Conservation (phyloP, 1,284 basidiomycete genomes). For the Porodaedalea pini region DNA sequence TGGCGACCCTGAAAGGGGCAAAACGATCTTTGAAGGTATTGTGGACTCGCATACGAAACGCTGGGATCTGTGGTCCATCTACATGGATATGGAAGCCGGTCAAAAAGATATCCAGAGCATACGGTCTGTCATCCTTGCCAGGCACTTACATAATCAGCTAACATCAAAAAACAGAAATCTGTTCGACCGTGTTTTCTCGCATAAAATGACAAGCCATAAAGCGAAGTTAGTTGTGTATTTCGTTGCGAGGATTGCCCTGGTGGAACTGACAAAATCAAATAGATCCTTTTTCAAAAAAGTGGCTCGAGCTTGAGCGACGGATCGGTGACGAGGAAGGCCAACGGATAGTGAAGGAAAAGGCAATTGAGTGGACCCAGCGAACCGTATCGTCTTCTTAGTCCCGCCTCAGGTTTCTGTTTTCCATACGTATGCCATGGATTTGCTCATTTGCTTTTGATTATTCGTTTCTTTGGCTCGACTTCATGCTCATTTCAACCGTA, state of each 20-base stretch:
- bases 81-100: constrained; percentile 92
- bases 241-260: neutral
- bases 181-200: constrained; percentile 77
- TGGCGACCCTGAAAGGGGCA: constrained; percentile 91
- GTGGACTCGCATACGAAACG: constrained; percentile 92
- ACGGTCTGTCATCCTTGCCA: constrained; percentile 42
- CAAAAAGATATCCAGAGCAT: constrained; percentile 75
- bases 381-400: constrained; percentile 29
- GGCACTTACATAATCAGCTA: constrained; percentile 13
- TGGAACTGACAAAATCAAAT: constrained; percentile 24
- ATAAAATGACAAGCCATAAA: constrained; percentile 92
- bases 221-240: constrained; percentile 65
- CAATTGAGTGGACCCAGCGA: constrained; percentile 82
- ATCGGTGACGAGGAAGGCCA: constrained; percentile 87
- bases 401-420: neutral
- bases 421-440: neutral
- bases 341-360: constrained; percentile 79
- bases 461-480: no score
- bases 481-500: no score
- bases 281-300: constrained; percentile 95
- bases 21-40: constrained; percentile 96
- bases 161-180: constrained; percentile 53
- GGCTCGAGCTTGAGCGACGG: constrained; percentile 85
- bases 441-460: no score
- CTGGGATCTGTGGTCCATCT: constrained; percentile 94